Base-by-base conservation (phyloP, 2,329 filamentous ascomycete genomes). In the Sclerotinia trifoliorum region DNA sequence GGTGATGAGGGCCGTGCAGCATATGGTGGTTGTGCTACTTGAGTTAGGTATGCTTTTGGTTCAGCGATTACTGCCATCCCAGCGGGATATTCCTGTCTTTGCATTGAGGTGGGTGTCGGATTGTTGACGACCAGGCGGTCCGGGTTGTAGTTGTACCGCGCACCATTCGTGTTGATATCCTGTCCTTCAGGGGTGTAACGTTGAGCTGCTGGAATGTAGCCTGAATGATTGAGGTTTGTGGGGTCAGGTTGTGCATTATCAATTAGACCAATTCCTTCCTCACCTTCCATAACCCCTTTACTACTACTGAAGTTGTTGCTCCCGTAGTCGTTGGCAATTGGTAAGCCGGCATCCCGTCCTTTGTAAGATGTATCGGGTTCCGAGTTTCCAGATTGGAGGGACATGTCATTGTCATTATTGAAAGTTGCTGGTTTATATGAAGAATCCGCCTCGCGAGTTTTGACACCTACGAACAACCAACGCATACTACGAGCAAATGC, bases 401-500 rank as follows among this genome's bases (percentile, higher is more conserved):
- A 66, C 71, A 76, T 72, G 49, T 73, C 73, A 57, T 70, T 71
- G 42, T 52, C 70, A 5, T 64, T 60, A 54, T 70, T 73, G 51
- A 70, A 69, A 11, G 69, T 56, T 35, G 65, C 24, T 8, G 54
- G 54, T 44, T 81, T 79, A 67, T 87, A 87, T 72, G 83, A 85
- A 52, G 78, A 66, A 70, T 88, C 85, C 24, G 83, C 75, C 72
- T 83, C 82, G 69, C 90, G 85, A 70, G 81, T 79, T 77, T 87
- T 89, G 66, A 86, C 84, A 54, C 92, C 92, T 21, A 92, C 86
- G 71, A 94, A 89, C 26, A 96, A 81, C 93, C 93, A 96, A 73
- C 90, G 86, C 74, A 75, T 74, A 29, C 91, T 90, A 63, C 93
- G 86, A 11, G 89, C 90, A 70, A 91, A 88, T 0, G 91, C 91